Base-by-base conservation (phyloP, 179 eudicot genomes). In the Beta corolliflora region DNA sequence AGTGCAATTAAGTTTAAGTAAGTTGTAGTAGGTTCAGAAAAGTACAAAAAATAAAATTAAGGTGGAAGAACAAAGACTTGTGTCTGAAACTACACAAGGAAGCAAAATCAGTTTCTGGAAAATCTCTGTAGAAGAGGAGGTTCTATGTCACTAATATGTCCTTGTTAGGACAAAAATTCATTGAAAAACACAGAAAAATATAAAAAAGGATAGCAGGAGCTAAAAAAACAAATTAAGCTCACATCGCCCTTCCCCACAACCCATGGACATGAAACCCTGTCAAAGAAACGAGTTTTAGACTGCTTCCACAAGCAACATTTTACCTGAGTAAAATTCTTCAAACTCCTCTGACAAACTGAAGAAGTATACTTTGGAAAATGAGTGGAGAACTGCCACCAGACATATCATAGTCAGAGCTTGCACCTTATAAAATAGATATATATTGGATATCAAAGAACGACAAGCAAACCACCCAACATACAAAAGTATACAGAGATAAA, bases 281-380 rank as follows among this genome's bases (percentile, higher is more conserved):
- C 41, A 79, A 68, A 70, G 21, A 55, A 48, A 23, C 13, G 21
- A 7, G 29, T 13, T 14, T 53, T 11, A n/a, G 7, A 46, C 1
- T 41, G 19, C 75, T 70, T n/a, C 8, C 73, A 48, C 41, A 73
- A 14, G 76, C 61, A 15, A 25, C 70, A 46, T 7, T 58, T 81
- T 88, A 93, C 98, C 97, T 91, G 92, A 83, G 86, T 87, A 44
- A 84, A 91, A 84, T 87, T 90, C 89, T 92, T 95, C 69, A 95
- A 80, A 84, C 84, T 90, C 91, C 98, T 92, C 88, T 93, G 97
- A 80, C 93, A 97, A 70, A 81, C 91, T 25, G 97, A 84, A 81
- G 98, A 92, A 60, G 98, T 88, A 82, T 93, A 95, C 90, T 95
- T 95, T 0, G 97, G 95, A 64, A 95, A 89, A 67, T 79, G 82